Percentiles rank a stretch among this genome's conserved stretches.
These are phyloP conservation scores for Oropetium thomaeum DNA, from an alignment of 176 grass and related monocot genomes.

Conservation along the genomic window DNA sequence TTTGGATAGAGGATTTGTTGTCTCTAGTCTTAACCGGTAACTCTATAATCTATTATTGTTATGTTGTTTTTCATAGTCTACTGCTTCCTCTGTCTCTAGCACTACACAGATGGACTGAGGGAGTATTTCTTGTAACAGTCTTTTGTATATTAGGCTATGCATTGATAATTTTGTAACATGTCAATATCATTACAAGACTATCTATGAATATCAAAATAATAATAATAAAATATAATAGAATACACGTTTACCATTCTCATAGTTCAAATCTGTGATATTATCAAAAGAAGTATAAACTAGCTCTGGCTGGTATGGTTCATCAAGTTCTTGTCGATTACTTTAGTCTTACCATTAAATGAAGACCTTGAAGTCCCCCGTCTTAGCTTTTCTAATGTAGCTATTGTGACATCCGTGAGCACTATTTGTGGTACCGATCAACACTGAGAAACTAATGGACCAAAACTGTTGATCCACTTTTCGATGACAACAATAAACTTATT, in stretches of 20 bases:
- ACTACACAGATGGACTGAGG: neutral
- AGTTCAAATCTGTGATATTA: too few relatives aligned
- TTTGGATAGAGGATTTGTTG: slow-evolving; percentile 68
- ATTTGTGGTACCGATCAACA: neutral
- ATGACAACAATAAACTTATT: neutral
- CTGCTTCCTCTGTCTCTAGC: neutral
- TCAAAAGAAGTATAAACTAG: neutral
- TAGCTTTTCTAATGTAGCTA: neutral
- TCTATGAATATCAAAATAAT: neutral
- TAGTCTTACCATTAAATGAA: neutral
- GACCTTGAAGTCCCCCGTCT: neutral
- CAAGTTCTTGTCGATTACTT: slow-evolving; percentile 9
- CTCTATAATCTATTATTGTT: slow-evolving; percentile 5
- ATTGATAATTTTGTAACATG: slow-evolving; percentile 6
- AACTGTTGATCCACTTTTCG: neutral
- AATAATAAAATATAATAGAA: too few relatives aligned
- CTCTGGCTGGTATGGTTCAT: neutral
- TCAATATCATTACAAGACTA: neutral
- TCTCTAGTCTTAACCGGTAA: slow-evolving; percentile 91
- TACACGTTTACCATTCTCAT: too few relatives aligned
- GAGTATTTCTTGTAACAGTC: neutral
- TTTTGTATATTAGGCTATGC: neutral
- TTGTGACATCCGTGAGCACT: neutral
- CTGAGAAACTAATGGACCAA: neutral
- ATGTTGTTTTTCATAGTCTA: neutral